These are phyloP conservation scores for Cyclotella distinguenda DNA, from an alignment of 108 stramenopile genomes.

Conservation along the genomic window DNA sequence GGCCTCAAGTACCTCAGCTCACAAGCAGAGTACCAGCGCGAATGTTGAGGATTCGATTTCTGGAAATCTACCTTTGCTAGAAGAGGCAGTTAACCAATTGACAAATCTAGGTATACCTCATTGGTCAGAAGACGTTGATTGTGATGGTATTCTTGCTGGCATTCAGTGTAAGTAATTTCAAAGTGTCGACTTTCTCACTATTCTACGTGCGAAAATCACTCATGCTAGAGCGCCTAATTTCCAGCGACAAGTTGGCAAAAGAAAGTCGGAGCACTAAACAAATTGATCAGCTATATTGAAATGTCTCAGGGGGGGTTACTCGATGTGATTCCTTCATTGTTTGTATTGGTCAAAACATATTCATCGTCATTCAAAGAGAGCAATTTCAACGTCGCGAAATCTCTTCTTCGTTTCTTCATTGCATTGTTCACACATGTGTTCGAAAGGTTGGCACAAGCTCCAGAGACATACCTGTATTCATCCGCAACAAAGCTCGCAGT, in stretches of 20 bases:
- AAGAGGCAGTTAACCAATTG: slow-evolving; percentile 56
- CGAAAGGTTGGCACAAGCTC: slow-evolving; percentile 19
- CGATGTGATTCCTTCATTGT: slow-evolving; percentile 39
- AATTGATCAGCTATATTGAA: slow-evolving; percentile 50
- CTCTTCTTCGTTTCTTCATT: slow-evolving; percentile 61
- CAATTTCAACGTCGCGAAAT: slow-evolving; percentile 77
- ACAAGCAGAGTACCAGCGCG: neutral
- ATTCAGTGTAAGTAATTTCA: slow-evolving; percentile 59
- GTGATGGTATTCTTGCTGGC: slow-evolving; percentile 70
- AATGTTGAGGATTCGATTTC: slow-evolving; percentile 1
- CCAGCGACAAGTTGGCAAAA: slow-evolving; percentile 71
- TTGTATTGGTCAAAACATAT: slow-evolving; percentile 62
- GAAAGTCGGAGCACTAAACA: slow-evolving; percentile 61
- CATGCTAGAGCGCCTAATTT: neutral
- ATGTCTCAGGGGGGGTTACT: slow-evolving; percentile 19
- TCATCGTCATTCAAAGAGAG: slow-evolving; percentile 81
- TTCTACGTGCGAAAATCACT: too few relatives aligned
- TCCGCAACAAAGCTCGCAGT: slow-evolving; percentile 55
- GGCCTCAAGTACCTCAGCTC: neutral
- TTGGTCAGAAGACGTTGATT: slow-evolving; percentile 67
- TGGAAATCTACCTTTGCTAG: slow-evolving; percentile 29
- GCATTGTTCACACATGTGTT: slow-evolving; percentile 49
- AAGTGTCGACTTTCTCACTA: too few relatives aligned
- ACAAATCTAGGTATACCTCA: slow-evolving; percentile 53
- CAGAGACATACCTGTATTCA: slow-evolving; percentile 42